phyloP scores from a whole-genome alignment of 116 monocot genomes.

The Posidonia oceanica region DNA sequence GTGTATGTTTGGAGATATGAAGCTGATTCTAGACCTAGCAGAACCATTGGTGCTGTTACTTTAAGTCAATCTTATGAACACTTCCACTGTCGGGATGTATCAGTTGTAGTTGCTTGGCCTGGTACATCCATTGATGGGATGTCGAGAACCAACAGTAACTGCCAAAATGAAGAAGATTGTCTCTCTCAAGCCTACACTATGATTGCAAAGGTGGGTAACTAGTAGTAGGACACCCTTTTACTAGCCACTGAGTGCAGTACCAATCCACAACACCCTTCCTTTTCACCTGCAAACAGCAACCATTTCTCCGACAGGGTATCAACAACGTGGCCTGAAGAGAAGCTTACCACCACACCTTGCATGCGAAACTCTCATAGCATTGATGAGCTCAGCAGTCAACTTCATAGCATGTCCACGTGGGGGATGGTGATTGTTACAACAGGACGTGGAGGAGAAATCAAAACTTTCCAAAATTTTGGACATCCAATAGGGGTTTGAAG shows the following conservation, averaged over 20 bases:
- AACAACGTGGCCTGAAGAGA: slow-evolving; percentile 48
- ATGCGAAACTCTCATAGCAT: slow-evolving; percentile 19
- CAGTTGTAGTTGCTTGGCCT: slow-evolving; percentile 74
- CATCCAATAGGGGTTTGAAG: no score
- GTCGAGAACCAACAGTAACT: background rate
- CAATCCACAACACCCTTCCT: background rate
- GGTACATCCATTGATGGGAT: slow-evolving; percentile 7
- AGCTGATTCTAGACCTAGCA: slow-evolving; percentile 30
- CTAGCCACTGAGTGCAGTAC: slow-evolving; percentile 3
- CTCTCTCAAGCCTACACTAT: background rate
- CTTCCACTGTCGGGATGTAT: slow-evolving; percentile 65
- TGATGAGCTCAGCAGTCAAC: no score
- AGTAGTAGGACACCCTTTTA: slow-evolving; percentile 2
- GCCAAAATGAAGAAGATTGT: background rate
- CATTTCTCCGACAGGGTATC: slow-evolving; percentile 23
- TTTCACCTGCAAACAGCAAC: slow-evolving; percentile 7
- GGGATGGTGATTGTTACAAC: no score
- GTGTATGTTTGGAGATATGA: slow-evolving; percentile 85
- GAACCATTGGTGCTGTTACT: slow-evolving; percentile 22
- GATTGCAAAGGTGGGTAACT: background rate
- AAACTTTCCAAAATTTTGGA: no score
- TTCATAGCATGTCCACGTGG: no score
- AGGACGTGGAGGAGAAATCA: no score
- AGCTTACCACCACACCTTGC: slow-evolving; percentile 8
- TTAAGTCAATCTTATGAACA: slow-evolving; percentile 58